These are phyloP conservation scores for Hypholoma fasciculare DNA, from an alignment of 768 basidiomycete species.

Conservation along the genomic window DNA sequence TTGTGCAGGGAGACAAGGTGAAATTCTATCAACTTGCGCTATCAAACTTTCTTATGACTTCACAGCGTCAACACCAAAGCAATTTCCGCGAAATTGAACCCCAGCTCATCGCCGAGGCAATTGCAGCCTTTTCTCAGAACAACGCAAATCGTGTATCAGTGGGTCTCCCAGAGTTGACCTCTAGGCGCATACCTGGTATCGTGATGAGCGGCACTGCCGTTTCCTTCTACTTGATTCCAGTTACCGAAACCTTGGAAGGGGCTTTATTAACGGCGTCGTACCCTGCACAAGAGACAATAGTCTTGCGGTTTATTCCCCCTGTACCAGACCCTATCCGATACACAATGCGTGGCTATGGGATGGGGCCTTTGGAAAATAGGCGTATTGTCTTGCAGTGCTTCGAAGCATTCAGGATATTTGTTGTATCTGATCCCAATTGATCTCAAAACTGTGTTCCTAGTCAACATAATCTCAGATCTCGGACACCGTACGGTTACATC, in stretches of 20 bases:
- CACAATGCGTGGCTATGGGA: constrained; percentile 20
- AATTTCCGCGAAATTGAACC: constrained; percentile 7
- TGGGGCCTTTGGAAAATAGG: constrained; percentile 31
- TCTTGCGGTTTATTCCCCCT: constrained; percentile 19
- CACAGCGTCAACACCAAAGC: too few species aligned
- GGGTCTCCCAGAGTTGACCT: constrained; percentile 15
- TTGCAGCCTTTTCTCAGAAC: constrained; percentile 24
- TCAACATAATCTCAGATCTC: too few species aligned
- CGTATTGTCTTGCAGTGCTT: constrained; percentile 24
- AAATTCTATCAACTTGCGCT: neutral
- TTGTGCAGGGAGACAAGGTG: constrained; percentile 20
- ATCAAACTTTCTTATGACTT: neutral
- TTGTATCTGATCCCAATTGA: neutral
- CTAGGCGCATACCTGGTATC: constrained; percentile 26
- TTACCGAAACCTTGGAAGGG: constrained; percentile 20
- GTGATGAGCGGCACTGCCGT: constrained; percentile 20
- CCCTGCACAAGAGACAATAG: constrained; percentile 17
- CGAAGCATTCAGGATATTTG: constrained; percentile 29
- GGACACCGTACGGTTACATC: too few species aligned
- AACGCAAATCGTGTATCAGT: constrained; percentile 17
- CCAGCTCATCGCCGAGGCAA: constrained; percentile 19
- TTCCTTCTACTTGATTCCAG: constrained; percentile 18
- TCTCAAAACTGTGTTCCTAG: neutral
- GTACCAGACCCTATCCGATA: constrained; percentile 20
- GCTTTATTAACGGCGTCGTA: constrained; percentile 17